These are phyloP conservation scores for Herpetomonas muscarum DNA, from an alignment of 208 protist species.

Conservation along the genomic window DNA sequence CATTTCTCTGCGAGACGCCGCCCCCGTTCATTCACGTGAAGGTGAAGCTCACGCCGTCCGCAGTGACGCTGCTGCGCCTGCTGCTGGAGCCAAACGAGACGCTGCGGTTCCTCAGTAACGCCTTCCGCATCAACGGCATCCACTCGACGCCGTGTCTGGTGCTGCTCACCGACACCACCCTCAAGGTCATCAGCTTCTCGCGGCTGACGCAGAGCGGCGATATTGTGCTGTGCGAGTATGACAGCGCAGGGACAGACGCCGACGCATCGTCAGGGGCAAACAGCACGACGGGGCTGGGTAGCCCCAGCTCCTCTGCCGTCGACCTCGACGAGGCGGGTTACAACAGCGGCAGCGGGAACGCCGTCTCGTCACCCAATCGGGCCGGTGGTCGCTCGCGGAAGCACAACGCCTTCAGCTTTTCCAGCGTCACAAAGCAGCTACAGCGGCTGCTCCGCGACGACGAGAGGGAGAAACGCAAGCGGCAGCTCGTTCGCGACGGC, in stretches of 20 bases:
- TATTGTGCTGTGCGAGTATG: conserved; percentile 73
- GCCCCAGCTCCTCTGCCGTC: neutral
- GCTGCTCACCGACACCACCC: conserved; percentile 55
- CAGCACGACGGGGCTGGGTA: conserved; percentile 3
- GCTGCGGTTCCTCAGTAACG: conserved; percentile 84
- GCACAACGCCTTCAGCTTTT: conserved; percentile 28
- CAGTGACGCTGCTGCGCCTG: conserved; percentile 64
- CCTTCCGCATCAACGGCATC: conserved; percentile 83
- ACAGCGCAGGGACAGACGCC: conserved; percentile 6
- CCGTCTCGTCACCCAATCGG: neutral
- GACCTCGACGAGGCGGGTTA: neutral
- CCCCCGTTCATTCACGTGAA: conserved; percentile 44
- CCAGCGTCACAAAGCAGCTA: conserved; percentile 65
- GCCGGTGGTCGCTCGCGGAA: conserved; percentile 5
- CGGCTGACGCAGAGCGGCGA: conserved; percentile 72
- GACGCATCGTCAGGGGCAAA: neutral
- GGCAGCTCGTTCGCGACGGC: conserved; percentile 60
- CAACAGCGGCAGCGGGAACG: neutral
- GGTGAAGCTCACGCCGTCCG: conserved; percentile 52
- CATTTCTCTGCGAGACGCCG: conserved; percentile 26
- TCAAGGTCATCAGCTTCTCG: conserved; percentile 75
- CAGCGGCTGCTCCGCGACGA: conserved; percentile 62
- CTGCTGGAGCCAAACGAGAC: conserved; percentile 65
- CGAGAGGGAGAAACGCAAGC: conserved; percentile 14
- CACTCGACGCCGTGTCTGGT: conserved; percentile 82